phyloP scores from a whole-genome alignment of 441 rosid species.

The Hypseocharis bilobata region DNA sequence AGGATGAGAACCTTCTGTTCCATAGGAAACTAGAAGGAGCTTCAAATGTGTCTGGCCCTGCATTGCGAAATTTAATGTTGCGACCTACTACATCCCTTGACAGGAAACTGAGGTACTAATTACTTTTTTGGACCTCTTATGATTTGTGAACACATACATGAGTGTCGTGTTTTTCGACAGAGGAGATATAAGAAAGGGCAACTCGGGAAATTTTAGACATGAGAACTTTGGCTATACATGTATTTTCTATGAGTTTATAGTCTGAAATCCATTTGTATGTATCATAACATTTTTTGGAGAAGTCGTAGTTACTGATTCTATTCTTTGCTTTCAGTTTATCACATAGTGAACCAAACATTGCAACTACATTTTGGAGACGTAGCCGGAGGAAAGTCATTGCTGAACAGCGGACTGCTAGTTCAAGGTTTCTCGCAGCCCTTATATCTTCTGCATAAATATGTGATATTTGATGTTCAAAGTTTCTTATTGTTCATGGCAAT shows the following conservation, averaged over 20 bases:
- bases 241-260: no score
- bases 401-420: conserved; percentile 95
- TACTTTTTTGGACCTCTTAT: conserved; percentile 1
- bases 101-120: conserved; percentile 56
- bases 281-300: no score
- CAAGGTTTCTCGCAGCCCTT: conserved; percentile 55
- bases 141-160: not conserved
- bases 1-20: conserved; percentile 61
- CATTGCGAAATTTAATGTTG: conserved; percentile 64
- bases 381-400: conserved; percentile 94
- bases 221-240: no score
- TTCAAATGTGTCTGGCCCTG: conserved; percentile 54
- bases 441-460: conserved; percentile 12
- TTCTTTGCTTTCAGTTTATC: conserved; percentile 51
- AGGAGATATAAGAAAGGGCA: no score
- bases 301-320: not conserved
- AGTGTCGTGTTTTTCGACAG: no score
- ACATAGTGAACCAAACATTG: conserved; percentile 90
- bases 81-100: conserved; percentile 49
- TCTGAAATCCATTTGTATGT: no score
- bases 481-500: not conserved
- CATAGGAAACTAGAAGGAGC: conserved; percentile 58
- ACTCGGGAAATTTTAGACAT: no score
- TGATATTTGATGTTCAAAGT: conserved; percentile 1
- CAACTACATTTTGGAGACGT: conserved; percentile 81